Percentiles rank a stretch among this genome's conserved stretches.
phyloP scores from a whole-genome alignment of 345 rosid species.

The Cardamine chenopodiifolia region DNA sequence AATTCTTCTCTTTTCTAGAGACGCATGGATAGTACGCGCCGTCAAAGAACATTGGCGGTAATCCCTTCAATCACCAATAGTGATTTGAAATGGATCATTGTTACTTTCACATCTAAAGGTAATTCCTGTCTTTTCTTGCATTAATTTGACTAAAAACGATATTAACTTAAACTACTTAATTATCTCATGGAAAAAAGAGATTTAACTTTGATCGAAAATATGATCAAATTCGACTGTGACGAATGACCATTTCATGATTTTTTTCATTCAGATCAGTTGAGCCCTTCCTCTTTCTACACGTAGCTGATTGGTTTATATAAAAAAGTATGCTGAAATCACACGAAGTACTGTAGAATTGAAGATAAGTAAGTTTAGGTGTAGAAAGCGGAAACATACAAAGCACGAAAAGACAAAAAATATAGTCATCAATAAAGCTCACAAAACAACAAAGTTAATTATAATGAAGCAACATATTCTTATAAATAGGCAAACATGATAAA shows the following conservation, averaged over 20 bases:
- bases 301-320: neutral
- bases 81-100: constrained; percentile 7
- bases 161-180: neutral
- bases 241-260: neutral
- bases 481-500: constrained; percentile 2
- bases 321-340: neutral
- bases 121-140: constrained; percentile 11
- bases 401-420: constrained; percentile 33
- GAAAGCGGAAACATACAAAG: constrained; percentile 2
- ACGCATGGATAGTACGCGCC: constrained; percentile 11
- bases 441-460: neutral
- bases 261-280: neutral
- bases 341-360: neutral
- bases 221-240: neutral
- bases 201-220: neutral
- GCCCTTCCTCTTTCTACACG: neutral
- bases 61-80: constrained; percentile 8
- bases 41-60: constrained; percentile 29
- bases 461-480: neutral
- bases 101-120: constrained; percentile 22
- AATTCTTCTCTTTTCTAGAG: neutral
- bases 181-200: neutral
- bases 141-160: constrained; percentile 18
- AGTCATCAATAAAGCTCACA: constrained; percentile 2
- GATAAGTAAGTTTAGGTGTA: neutral